Conservation (phyloP, 805 yeast genomes). For the Spathaspora girioi region DNA sequence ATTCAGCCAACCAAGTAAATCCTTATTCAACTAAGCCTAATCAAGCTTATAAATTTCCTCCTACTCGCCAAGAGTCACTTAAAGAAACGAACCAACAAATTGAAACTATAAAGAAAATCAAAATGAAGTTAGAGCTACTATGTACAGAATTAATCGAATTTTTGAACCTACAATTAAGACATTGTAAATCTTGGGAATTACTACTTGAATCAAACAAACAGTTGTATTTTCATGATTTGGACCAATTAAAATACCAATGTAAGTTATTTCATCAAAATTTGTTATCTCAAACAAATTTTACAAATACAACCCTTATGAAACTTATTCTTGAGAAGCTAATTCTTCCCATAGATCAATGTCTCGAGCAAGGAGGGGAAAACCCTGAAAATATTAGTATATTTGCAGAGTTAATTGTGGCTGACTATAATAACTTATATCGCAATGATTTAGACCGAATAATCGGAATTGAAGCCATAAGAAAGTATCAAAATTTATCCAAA, state of each 20-base stretch:
- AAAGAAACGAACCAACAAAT: slow-evolving; percentile 2
- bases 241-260: slow-evolving; percentile 1
- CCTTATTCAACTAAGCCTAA: not conserved
- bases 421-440: slow-evolving; percentile 10
- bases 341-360: slow-evolving; percentile 6
- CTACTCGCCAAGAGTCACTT: not conserved
- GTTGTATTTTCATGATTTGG: not conserved
- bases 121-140: slow-evolving; percentile 3
- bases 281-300: slow-evolving; percentile 3
- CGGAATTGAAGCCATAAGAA: slow-evolving; percentile 14
- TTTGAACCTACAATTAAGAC: slow-evolving; percentile 3
- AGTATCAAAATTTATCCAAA: slow-evolving; percentile 10
- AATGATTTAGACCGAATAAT: slow-evolving; percentile 13
- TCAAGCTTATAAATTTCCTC: not conserved
- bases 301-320: slow-evolving; percentile 1
- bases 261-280: slow-evolving; percentile 1
- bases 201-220: not conserved
- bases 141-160: slow-evolving; percentile 5
- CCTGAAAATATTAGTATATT: slow-evolving; percentile 3
- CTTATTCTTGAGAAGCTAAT: slow-evolving; percentile 3
- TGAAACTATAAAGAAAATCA: not conserved
- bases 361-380: slow-evolving; percentile 2
- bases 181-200: slow-evolving; percentile 4
- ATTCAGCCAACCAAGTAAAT: not conserved
- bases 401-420: slow-evolving; percentile 5